phyloP scores from a whole-genome alignment of 805 yeast genomes.

The Starmerella asiatica region DNA sequence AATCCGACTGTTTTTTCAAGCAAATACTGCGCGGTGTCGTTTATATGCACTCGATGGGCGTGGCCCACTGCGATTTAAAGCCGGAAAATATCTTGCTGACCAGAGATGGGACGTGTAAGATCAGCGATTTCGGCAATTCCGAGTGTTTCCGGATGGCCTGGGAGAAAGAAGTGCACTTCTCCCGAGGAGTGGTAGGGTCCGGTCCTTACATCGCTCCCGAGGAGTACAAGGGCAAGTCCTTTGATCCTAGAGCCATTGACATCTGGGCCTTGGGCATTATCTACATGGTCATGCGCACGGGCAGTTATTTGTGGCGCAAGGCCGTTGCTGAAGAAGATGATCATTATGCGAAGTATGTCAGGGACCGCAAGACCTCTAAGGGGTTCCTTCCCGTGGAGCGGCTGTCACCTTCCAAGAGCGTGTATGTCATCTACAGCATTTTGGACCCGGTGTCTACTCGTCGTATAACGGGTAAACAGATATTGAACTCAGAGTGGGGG shows the following conservation, averaged over 20 bases:
- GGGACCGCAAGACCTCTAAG: conserved; percentile 62
- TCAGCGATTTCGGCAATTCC: conserved; percentile 82
- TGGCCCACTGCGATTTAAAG: conserved; percentile 85
- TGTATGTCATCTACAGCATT: conserved; percentile 86
- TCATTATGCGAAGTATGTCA: conserved; percentile 59
- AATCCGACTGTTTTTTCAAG: conserved; percentile 81
- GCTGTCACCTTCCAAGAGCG: conserved; percentile 72
- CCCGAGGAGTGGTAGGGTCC: conserved; percentile 71
- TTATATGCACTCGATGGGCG: conserved; percentile 82
- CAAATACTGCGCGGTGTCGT: conserved; percentile 71
- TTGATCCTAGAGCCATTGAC: conserved; percentile 71
- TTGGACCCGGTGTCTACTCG: conserved; percentile 83
- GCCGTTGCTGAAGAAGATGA: conserved; percentile 68
- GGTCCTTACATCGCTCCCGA: conserved; percentile 91
- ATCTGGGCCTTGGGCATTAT: conserved; percentile 81
- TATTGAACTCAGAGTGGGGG: conserved; percentile 91
- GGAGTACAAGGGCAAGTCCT: conserved; percentile 45
- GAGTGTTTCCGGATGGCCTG: conserved; percentile 84
- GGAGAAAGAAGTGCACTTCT: conserved; percentile 59
- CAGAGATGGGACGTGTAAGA: conserved; percentile 49
- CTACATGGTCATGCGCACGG: conserved; percentile 73
- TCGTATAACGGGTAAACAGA: conserved; percentile 76
- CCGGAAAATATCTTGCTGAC: conserved; percentile 74
- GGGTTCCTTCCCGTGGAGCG: conserved; percentile 89
- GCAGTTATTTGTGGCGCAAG: conserved; percentile 80